These are phyloP conservation scores for Picochlorum sp. DNA, from an alignment of 139 green algal species.

Conservation along the genomic window DNA sequence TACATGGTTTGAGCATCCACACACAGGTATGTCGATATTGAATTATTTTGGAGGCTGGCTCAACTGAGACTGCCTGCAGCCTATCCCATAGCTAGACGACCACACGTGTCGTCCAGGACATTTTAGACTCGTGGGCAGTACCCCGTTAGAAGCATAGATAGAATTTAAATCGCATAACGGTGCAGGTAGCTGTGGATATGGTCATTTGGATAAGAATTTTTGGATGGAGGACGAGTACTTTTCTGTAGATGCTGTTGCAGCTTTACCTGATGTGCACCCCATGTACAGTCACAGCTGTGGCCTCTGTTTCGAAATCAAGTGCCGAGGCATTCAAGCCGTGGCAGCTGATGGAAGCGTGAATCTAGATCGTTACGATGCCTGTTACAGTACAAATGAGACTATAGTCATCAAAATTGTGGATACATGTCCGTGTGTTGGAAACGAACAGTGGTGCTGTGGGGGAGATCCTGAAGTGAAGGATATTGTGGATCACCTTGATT, in stretches of 20 bases:
- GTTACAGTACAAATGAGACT: not conserved
- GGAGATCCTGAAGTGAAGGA: not conserved
- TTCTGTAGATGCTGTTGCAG: slow-evolving; percentile 8
- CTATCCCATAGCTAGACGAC: too few species aligned
- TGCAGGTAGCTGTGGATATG: slow-evolving; percentile 17
- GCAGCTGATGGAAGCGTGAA: not conserved
- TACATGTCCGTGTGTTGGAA: slow-evolving; percentile 10
- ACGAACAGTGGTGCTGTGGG: slow-evolving; percentile 6
- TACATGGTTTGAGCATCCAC: slow-evolving; percentile 19
- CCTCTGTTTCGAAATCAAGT: slow-evolving; percentile 17
- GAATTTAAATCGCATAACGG: too few species aligned
- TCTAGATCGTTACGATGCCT: slow-evolving; percentile 3
- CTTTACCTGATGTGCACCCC: slow-evolving; percentile 6
- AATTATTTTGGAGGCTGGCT: too few species aligned
- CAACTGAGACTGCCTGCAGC: too few species aligned
- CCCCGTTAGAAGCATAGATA: too few species aligned
- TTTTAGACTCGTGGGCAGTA: too few species aligned
- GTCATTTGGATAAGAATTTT: slow-evolving; percentile 6
- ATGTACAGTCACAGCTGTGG: not conserved
- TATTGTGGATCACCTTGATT: not conserved
- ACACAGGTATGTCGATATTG: too few species aligned
- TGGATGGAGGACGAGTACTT: not conserved
- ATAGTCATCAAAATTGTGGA: slow-evolving; percentile 21
- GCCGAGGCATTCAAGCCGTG: not conserved
- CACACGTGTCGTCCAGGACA: too few species aligned